Evolutionary conservation across 495 filamentous ascomycete species (phyloP), one percentile per base, ranked within the genome.

Genomic region (Penicillium alfredii): DNA sequence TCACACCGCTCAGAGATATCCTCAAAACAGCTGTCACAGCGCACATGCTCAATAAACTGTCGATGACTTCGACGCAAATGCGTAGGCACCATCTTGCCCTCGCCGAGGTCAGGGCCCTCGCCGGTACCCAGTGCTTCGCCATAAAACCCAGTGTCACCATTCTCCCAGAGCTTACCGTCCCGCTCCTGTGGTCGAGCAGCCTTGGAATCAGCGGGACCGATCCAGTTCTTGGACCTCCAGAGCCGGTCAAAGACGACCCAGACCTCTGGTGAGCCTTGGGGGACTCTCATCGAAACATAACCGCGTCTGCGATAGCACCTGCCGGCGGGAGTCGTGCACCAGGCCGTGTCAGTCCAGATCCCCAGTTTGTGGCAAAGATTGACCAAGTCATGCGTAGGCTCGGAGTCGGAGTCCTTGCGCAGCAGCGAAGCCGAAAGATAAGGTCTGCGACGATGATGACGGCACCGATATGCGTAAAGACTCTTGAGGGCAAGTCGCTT

Each of bases 191-290:
- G 27, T 33, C 48, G 33, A 35, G 30, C 19, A 9, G 31, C 8
- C 17, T 38, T 35, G 2, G 40, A 38, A 10, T 63, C 58, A 10
- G 58, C 44, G 3, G 63, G 66, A 4, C 76, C 76, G 30, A 80
- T 68, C 55, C 73, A 73, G 39, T 80, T 80, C 38, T 71, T 68
- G 12, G 71, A 77, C 29, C 76, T 53, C 76, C 76, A 80, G 31
- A 79, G 56, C 36, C 76, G 61, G 56, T 80, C 76, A 46, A 77
- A 79, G 3, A 77, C 73, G n/a, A 79, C 76, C 74, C 74, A 79
- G 4, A 78, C 75, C 40, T 78, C 76, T 3, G 64, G 60, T 1
- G 64, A 67, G 10, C 69, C 72, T 31, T 70, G 65, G 0, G 66
- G 70, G 9, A 68, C 69, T 13, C 75, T 66, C 47, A 69, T 69